A percentile compares a stretch with the other conserved stretches of the same genome.
Evolutionary conservation across 2,329 filamentous ascomycete genomes (phyloP).

Genomic region (Aspergillus tanneri): DNA sequence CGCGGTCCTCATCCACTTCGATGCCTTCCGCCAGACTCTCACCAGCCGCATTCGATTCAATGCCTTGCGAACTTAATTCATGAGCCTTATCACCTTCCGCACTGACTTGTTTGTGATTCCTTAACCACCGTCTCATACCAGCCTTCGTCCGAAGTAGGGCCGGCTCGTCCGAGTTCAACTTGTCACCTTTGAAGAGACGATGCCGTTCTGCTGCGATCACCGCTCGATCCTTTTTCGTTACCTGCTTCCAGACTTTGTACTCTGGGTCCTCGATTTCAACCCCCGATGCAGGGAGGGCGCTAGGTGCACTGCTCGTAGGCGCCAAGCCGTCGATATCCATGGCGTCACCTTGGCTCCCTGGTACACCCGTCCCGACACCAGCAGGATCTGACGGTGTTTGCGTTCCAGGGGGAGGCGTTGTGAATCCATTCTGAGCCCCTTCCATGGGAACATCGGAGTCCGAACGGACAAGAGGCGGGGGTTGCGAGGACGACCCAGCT

Average conservation of each 20-base stretch:
- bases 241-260: conserved; percentile 98
- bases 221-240: conserved; percentile 94
- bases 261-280: conserved; percentile 82
- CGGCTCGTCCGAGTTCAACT: conserved; percentile 81
- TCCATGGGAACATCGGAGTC: conserved; percentile 76
- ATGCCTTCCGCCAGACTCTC: conserved; percentile 95
- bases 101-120: conserved; percentile 71
- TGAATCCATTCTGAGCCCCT: conserved; percentile 77
- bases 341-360: conserved; percentile 72
- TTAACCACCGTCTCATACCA: conserved; percentile 85
- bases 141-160: conserved; percentile 81
- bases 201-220: conserved; percentile 80
- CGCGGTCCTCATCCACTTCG: conserved; percentile 78
- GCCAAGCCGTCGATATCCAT: conserved; percentile 79
- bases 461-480: conserved; percentile 51
- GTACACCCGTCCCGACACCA: conserved; percentile 59
- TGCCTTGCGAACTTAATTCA: conserved; percentile 47
- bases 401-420: conserved; percentile 75
- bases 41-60: conserved; percentile 52
- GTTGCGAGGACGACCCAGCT: conserved; percentile 49
- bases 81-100: conserved; percentile 50
- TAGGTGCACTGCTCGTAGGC: conserved; percentile 66
- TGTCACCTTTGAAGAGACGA: conserved; percentile 79
- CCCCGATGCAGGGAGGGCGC: conserved; percentile 69
- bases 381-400: conserved; percentile 73